These are phyloP conservation scores for Xylariaceae sp. DNA, from an alignment of 2,329 filamentous ascomycete genomes.

Conservation along the genomic window DNA sequence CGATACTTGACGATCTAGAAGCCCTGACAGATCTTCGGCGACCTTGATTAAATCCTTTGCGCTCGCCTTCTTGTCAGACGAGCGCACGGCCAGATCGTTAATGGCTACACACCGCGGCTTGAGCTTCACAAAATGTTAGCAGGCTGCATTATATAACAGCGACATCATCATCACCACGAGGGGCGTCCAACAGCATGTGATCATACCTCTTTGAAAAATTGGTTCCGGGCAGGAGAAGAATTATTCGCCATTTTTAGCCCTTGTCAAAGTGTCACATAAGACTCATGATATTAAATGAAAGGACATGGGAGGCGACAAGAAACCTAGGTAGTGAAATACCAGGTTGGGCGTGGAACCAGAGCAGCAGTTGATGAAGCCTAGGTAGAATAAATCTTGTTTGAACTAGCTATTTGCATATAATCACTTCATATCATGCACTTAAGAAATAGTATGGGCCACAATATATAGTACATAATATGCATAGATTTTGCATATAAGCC, in stretches of 20 bases:
- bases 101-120: slow-evolving; percentile 60
- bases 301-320: background rate
- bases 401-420: too few species aligned
- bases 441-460: too few species aligned
- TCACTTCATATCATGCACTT: too few species aligned
- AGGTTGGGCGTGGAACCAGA: too few species aligned
- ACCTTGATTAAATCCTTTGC: slow-evolving; percentile 45
- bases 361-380: too few species aligned
- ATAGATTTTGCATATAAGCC: too few species aligned
- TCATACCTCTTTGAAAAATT: slow-evolving; percentile 35
- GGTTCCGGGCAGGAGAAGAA: slow-evolving; percentile 27
- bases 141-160: background rate
- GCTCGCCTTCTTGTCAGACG: slow-evolving; percentile 40
- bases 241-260: slow-evolving; percentile 26
- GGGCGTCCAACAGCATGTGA: slow-evolving; percentile 1
- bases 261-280: background rate
- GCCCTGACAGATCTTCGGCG: slow-evolving; percentile 41
- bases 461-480: too few species aligned
- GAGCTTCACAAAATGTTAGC: slow-evolving; percentile 41
- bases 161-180: background rate
- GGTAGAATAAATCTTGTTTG: too few species aligned
- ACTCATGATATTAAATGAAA: background rate
- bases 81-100: slow-evolving; percentile 52
- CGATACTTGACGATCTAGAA: slow-evolving; percentile 44
- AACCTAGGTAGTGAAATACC: too few species aligned